Percentiles rank a stretch among this genome's conserved stretches.
Evolutionary conservation across 176 grass and related monocot genomes (phyloP).

Genomic region (Juncus inflexus): DNA sequence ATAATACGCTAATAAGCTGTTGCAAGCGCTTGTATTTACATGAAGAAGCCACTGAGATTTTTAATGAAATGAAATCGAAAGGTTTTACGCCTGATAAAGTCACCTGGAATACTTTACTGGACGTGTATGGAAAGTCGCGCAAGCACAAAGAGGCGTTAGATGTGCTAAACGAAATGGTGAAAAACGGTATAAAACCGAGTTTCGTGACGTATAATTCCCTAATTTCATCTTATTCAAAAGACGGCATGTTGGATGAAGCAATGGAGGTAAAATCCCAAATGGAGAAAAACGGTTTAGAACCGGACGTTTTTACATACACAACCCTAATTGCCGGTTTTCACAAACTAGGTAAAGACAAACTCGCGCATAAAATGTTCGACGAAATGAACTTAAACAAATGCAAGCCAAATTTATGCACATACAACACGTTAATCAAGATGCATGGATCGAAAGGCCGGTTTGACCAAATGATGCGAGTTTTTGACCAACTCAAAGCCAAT

Average conservation of each 20-base stretch:
- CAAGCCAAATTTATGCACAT: conserved; percentile 79
- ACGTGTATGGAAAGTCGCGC: conserved; percentile 79
- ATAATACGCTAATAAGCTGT: conserved; percentile 86
- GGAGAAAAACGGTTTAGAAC: conserved; percentile 62
- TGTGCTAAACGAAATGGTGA: conserved; percentile 70
- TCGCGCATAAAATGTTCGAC: conserved; percentile 44
- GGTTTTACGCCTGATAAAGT: conserved; percentile 65
- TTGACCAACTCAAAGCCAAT: conserved; percentile 62
- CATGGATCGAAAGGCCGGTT: conserved; percentile 76
- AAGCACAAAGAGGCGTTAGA: conserved; percentile 48
- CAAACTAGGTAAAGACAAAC: conserved; percentile 59
- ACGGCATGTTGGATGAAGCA: conserved; percentile 67
- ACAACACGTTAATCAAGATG: conserved; percentile 81
- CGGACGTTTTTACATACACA: conserved; percentile 84
- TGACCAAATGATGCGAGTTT: conserved; percentile 70
- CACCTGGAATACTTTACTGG: conserved; percentile 72
- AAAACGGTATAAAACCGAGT: conserved; percentile 46
- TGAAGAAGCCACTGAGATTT: conserved; percentile 51
- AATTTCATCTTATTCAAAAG: conserved; percentile 68
- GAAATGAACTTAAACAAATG: conserved; percentile 66
- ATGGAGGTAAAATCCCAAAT: conserved; percentile 61
- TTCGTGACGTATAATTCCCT: conserved; percentile 75
- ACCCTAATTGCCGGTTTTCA: conserved; percentile 85
- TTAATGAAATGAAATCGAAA: conserved; percentile 65
- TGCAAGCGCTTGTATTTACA: conserved; percentile 53